Percentiles rank a stretch among this genome's conserved stretches.
These are phyloP conservation scores for Lactarius psammicola DNA, from an alignment of 768 basidiomycete genomes.

Conservation along the genomic window DNA sequence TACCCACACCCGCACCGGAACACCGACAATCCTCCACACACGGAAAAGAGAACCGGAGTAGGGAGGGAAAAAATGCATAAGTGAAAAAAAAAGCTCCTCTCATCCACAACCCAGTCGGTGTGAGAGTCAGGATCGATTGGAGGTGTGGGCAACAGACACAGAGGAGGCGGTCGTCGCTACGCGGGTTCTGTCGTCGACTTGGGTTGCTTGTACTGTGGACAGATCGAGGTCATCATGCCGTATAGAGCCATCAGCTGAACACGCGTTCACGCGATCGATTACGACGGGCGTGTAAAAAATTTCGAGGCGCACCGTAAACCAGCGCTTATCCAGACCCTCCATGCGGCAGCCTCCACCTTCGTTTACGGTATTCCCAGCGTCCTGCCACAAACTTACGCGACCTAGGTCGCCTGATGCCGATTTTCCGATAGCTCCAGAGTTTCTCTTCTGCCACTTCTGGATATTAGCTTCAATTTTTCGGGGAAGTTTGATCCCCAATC, in stretches of 20 bases:
- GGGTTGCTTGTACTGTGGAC: not conserved
- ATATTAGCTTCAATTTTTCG: too few relatives aligned
- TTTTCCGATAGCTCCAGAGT: not conserved
- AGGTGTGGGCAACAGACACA: not conserved
- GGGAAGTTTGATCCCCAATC: too few relatives aligned
- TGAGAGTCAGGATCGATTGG: not conserved
- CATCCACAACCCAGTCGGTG: not conserved
- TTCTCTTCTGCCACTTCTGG: not conserved
- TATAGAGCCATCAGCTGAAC: not conserved
- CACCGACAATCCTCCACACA: not conserved
- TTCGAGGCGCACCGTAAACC: not conserved
- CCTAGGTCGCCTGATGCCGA: not conserved
- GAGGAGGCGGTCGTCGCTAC: not conserved
- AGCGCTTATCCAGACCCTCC: not conserved
- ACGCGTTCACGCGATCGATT: not conserved
- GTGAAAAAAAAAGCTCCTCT: not conserved
- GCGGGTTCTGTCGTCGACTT: not conserved
- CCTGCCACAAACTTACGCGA: not conserved
- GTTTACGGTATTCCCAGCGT: too few relatives aligned
- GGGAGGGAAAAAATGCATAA: too few relatives aligned
- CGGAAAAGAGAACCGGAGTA: too few relatives aligned
- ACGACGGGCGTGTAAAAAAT: not conserved
- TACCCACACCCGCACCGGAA: not conserved
- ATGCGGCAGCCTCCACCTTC: not conserved
- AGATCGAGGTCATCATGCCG: not conserved